Conservation (phyloP, 1,284 basidiomycete genomes). For the Cryptococcus deneoformans region DNA sequence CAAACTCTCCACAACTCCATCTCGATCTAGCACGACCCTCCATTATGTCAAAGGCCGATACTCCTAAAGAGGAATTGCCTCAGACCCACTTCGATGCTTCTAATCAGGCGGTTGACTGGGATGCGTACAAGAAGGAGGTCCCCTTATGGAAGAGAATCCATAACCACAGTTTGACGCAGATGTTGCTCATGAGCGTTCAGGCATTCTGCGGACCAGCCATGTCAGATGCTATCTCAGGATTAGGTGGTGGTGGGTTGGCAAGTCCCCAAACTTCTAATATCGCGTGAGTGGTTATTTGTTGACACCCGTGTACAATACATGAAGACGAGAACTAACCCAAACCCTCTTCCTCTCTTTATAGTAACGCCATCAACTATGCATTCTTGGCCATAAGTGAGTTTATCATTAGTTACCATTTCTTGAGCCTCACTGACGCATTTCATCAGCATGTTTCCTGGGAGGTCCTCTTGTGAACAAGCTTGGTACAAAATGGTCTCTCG, state of each 20-base stretch:
- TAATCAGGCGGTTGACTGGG: slow-evolving; percentile 7
- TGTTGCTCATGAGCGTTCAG: slow-evolving; percentile 19
- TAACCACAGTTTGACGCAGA: slow-evolving; percentile 22
- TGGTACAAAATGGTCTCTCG: slow-evolving; percentile 19
- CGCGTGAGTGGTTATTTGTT: slow-evolving; percentile 1
- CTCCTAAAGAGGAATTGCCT: too few relatives aligned
- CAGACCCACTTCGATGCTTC: too few relatives aligned
- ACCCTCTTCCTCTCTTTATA: not conserved
- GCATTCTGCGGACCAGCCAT: slow-evolving; percentile 18
- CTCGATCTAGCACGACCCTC: too few relatives aligned
- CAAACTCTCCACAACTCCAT: too few relatives aligned
- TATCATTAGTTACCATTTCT: not conserved
- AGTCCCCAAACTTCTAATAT: slow-evolving; percentile 10
- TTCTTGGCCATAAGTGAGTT: slow-evolving; percentile 6
- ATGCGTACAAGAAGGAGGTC: slow-evolving; percentile 8
- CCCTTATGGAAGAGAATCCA: slow-evolving; percentile 17
- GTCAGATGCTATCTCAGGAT: slow-evolving; percentile 16
- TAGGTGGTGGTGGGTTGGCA: slow-evolving; percentile 19
- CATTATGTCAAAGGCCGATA: too few relatives aligned
- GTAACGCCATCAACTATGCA: slow-evolving; percentile 11
- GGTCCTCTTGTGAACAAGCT: slow-evolving; percentile 18
- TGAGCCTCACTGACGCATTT: not conserved
- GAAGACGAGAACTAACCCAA: too few relatives aligned
- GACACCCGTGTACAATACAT: too few relatives aligned
- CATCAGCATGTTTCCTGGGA: slow-evolving; percentile 12